Base-by-base conservation (phyloP, 257 asterid species). In the Buddleja alternifolia region DNA sequence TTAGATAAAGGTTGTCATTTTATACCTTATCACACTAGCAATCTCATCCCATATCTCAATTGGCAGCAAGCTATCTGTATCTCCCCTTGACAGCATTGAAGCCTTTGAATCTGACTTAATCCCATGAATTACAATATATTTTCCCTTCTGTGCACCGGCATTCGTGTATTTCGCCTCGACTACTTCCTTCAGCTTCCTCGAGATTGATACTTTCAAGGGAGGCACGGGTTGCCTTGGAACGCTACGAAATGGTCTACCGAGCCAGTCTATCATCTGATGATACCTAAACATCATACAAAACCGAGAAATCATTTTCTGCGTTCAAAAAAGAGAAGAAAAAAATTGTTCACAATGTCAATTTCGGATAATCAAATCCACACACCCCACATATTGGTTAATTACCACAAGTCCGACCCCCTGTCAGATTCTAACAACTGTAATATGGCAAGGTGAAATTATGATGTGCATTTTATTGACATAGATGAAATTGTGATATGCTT, bases 31-130 rank as follows among this genome's bases (percentile, higher is more conserved):
- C 29, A 60, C 90, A 44, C 83, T 71, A 37, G 92, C 75, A 48
- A 92, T 89, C 73, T 83, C 82, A 58, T 86, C 94, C 95, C 96
- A 89, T 47, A 72, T 55, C 75, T 92, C 94, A 62, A 87, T 72
- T n/a, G 96, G 96, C n/a, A 92, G 90, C 83, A 92, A 82, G 82
- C 97, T 89, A 81, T 92, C 97, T 34, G 75, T 54, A 59, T 92
- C 95, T 8, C 96, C 97, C 74, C 76, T 85, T 10, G 95, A 89
- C 74, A 89, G 97, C 97, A 92, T 92, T 3, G 85, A 85, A 36
- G 97, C 97, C 80, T 92, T 85, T 21, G 97, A 92, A 64, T 92
- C 95, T n/a, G 96, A 87, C 70, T 89, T 71, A 16, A 92, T 85
- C 25, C 97, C 97, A 80, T 92, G 98, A 73, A 89, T 81, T 15